Percentiles rank a stretch among this genome's conserved stretches.
These are phyloP conservation scores for Cryoendolithus antarcticus DNA, from an alignment of 2,329 filamentous ascomycete genomes.

Conservation along the genomic window DNA sequence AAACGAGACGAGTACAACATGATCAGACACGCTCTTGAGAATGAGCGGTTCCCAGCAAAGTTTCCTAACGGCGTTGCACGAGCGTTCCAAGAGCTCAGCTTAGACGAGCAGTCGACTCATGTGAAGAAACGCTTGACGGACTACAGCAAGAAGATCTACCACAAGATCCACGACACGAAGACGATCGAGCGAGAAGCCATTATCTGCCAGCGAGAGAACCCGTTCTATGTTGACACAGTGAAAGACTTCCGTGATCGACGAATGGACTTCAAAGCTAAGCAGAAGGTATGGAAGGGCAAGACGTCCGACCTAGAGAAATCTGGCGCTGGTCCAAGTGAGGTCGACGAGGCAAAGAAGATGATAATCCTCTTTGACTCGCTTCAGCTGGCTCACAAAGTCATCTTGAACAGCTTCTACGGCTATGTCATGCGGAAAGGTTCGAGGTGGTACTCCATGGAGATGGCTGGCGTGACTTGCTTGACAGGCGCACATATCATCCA, in stretches of 20 bases:
- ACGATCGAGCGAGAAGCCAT: constrained; percentile 92
- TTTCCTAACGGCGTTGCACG: constrained; percentile 56
- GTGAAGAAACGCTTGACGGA: constrained; percentile 79
- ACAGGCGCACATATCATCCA: constrained; percentile 96
- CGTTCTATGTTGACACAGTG: constrained; percentile 95
- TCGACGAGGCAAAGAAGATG: constrained; percentile 98
- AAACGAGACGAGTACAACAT: constrained; percentile 99
- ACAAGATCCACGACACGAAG: constrained; percentile 93
- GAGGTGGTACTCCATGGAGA: constrained; percentile 97
- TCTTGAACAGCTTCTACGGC: constrained; percentile 96
- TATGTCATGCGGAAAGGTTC: constrained; percentile 99
- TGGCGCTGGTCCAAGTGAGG: constrained; percentile 60
- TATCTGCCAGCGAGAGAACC: constrained; percentile 95
- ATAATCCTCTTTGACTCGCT: constrained; percentile 90
- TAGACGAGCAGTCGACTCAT: constrained; percentile 69
- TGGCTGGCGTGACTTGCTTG: constrained; percentile 95
- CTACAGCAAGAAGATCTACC: constrained; percentile 97
- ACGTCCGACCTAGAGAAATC: constrained; percentile 73
- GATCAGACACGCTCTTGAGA: constrained; percentile 83
- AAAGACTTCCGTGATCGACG: constrained; percentile 90
- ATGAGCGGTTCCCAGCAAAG: constrained; percentile 80
- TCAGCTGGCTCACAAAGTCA: constrained; percentile 96
- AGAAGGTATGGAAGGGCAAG: constrained; percentile 98
- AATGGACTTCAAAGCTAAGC: constrained; percentile 96
- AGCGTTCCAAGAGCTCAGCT: constrained; percentile 68